Percentiles rank a stretch among this genome's conserved stretches.
phyloP scores from a whole-genome alignment of 352 stramenopile genomes.

The Plasmopara halstedii region DNA sequence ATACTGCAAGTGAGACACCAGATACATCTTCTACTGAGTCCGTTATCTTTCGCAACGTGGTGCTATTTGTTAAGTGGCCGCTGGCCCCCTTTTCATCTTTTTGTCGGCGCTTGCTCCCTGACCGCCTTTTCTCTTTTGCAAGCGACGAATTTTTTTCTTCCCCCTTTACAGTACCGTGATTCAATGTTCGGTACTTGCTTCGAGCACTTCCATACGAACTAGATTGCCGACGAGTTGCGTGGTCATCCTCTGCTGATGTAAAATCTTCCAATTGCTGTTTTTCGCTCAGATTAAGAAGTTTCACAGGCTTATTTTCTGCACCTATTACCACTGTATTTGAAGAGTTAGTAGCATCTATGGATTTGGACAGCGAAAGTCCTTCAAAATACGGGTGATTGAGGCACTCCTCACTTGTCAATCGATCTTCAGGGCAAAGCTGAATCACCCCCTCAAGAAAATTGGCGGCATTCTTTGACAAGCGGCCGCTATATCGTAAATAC shows the following conservation, averaged over 20 bases:
- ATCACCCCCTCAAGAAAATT: constrained; percentile 77
- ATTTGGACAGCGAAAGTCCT: constrained; percentile 29
- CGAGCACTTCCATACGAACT: constrained; percentile 30
- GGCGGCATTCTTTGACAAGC: constrained; percentile 77
- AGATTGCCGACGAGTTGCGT: constrained; percentile 7
- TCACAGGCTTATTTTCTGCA: constrained; percentile 26
- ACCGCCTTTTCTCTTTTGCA: constrained; percentile 35
- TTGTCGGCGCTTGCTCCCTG: constrained; percentile 26
- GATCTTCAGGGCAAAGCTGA: constrained; percentile 64
- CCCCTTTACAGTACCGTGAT: constrained; percentile 30
- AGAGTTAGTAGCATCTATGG: constrained; percentile 5
- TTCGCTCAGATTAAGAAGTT: constrained; percentile 16
- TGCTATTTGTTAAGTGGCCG: constrained; percentile 30
- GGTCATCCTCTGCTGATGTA: constrained; percentile 12
- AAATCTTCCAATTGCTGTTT: constrained; percentile 16
- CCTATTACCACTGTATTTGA: neutral
- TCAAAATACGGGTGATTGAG: constrained; percentile 87
- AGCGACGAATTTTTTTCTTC: constrained; percentile 34
- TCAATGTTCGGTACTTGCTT: constrained; percentile 31
- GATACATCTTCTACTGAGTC: constrained; percentile 25
- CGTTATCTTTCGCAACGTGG: constrained; percentile 25
- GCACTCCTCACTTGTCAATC: constrained; percentile 67
- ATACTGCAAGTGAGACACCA: constrained; percentile 2
- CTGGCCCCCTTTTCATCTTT: constrained; percentile 27
- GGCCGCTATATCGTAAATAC: constrained; percentile 85